Percentiles rank a stretch among this genome's conserved stretches.
phyloP scores from a whole-genome alignment of 1,284 basidiomycete genomes.

The Pulveroboletus sp. region DNA sequence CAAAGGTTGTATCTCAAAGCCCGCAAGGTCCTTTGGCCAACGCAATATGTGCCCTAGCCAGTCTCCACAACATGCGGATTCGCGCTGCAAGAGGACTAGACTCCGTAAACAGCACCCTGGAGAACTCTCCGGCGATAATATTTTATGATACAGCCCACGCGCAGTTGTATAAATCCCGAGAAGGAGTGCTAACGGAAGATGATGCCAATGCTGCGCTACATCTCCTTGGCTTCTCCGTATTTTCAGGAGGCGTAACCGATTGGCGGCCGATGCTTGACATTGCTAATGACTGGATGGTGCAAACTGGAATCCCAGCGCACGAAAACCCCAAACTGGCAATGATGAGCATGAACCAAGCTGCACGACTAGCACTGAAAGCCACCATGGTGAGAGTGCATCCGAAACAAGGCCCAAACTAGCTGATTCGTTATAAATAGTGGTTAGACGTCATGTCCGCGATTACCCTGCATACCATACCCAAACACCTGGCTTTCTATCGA shows the following conservation, averaged over 20 bases:
- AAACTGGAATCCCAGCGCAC: constrained; percentile 58
- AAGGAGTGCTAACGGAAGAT: constrained; percentile 55
- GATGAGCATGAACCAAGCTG: constrained; percentile 51
- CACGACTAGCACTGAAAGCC: constrained; percentile 62
- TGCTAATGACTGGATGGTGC: constrained; percentile 70
- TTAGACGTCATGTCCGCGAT: constrained; percentile 72
- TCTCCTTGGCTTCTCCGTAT: constrained; percentile 66
- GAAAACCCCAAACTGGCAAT: constrained; percentile 63
- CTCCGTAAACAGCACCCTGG: constrained; percentile 51
- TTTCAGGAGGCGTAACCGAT: constrained; percentile 61
- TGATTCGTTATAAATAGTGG: constrained; percentile 51
- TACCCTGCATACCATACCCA: constrained; percentile 60
- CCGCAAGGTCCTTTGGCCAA: constrained; percentile 68
- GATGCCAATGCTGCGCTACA: constrained; percentile 76
- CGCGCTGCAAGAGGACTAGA: constrained; percentile 62
- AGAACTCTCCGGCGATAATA: constrained; percentile 60
- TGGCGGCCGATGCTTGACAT: constrained; percentile 68
- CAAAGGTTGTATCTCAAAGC: constrained; percentile 61
- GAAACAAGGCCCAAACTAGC: constrained; percentile 1
- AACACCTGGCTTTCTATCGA: constrained; percentile 65
- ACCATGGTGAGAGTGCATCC: constrained; percentile 58
- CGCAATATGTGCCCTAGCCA: constrained; percentile 73
- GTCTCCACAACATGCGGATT: constrained; percentile 63
- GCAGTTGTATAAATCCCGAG: constrained; percentile 39
- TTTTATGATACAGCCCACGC: constrained; percentile 68